Conservation (phyloP, 2,329 filamentous ascomycete genomes). For the Ophiostoma piceae region DNA sequence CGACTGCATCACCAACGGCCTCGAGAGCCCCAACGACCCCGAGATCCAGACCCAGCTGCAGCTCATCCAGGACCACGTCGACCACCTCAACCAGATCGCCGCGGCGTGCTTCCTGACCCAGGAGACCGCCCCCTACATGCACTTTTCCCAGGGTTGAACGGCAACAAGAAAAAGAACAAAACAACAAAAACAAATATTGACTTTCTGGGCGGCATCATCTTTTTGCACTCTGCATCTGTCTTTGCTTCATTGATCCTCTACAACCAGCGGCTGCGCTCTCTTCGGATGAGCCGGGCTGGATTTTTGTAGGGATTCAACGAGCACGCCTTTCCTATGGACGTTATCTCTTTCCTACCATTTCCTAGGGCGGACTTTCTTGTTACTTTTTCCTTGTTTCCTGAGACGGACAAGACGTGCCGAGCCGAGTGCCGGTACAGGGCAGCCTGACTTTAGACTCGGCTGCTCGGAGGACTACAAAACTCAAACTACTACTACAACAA, state of each 20-base stretch:
- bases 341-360: background rate
- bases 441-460: background rate
- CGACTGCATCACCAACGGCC: constrained; percentile 46
- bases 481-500: background rate
- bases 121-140: constrained; percentile 28
- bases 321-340: background rate
- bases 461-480: background rate
- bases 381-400: constrained; percentile 1
- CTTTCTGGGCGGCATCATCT: constrained; percentile 10
- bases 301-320: background rate
- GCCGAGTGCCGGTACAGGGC: constrained; percentile 3
- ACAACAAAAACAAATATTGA: constrained; percentile 3
- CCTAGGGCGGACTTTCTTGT: background rate
- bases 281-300: background rate
- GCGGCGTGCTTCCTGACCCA: background rate
- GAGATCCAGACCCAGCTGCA: constrained; percentile 51
- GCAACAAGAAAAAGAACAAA: background rate
- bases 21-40: constrained; percentile 47
- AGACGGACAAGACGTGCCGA: constrained; percentile 8
- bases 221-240: background rate
- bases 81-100: constrained; percentile 48
- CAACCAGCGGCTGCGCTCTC: background rate
- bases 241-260: background rate
- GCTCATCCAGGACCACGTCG: constrained; percentile 47
- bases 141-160: constrained; percentile 16